Conservation (phyloP, 2,329 filamentous ascomycete genomes). For the Stagonosporopsis cucurbitacearum region DNA sequence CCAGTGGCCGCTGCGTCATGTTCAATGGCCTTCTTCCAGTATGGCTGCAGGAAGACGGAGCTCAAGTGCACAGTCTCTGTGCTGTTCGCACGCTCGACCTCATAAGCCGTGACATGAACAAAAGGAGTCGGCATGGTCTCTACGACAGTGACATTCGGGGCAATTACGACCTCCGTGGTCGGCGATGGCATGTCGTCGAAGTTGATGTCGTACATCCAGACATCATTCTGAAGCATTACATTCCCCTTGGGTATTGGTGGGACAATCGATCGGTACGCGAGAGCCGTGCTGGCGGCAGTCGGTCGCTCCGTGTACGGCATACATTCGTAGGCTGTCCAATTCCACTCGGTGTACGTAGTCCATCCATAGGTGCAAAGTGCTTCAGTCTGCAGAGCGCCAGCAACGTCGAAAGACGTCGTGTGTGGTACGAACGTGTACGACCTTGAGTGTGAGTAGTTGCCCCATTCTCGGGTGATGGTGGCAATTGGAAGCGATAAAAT, state of each 20-base stretch:
- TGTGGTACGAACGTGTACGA: slow-evolving; percentile 31
- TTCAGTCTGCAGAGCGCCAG: slow-evolving; percentile 32
- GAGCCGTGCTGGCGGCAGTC: slow-evolving; percentile 39
- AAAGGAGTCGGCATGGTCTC: slow-evolving; percentile 49
- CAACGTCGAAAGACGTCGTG: slow-evolving; percentile 36
- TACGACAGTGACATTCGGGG: slow-evolving; percentile 30
- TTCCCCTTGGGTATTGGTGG: slow-evolving; percentile 31
- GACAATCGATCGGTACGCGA: slow-evolving; percentile 35
- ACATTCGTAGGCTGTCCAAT: slow-evolving; percentile 30
- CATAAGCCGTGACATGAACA: slow-evolving; percentile 53
- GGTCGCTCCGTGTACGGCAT: slow-evolving; percentile 38
- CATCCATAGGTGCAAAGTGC: slow-evolving; percentile 29
- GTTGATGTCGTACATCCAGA: slow-evolving; percentile 23
- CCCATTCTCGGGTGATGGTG: slow-evolving; percentile 25
- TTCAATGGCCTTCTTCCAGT: slow-evolving; percentile 42
- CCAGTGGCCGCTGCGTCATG: slow-evolving; percentile 36
- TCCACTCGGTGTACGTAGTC: slow-evolving; percentile 31
- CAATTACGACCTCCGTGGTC: slow-evolving; percentile 32
- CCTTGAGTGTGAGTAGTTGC: slow-evolving; percentile 26
- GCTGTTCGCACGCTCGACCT: slow-evolving; percentile 46
- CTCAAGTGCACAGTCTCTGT: slow-evolving; percentile 47
- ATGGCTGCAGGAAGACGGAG: slow-evolving; percentile 47
- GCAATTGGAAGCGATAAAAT: slow-evolving; percentile 33
- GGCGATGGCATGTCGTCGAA: slow-evolving; percentile 24
- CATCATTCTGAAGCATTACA: slow-evolving; percentile 27